Evolutionary conservation across 1,284 basidiomycete genomes (phyloP), one percentile per base, ranked within the genome.

Genomic region (Ustanciosporium gigantosporum): DNA sequence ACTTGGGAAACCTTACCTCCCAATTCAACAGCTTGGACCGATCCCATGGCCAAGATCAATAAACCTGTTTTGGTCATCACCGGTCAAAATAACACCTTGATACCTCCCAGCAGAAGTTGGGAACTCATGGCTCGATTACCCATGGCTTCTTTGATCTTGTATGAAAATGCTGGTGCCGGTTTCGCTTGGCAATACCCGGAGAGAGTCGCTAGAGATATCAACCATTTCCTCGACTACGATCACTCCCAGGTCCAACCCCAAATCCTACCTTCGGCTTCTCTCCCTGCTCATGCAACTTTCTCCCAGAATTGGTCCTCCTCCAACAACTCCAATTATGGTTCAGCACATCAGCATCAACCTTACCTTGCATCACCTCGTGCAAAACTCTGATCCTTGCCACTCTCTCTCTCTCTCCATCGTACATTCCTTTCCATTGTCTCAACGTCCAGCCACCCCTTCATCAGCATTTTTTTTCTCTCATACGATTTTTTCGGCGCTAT

Each of bases 171-270:
- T 6, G 49, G 56, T 13, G 49, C 56, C 3, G 56, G 56, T 2
- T 59, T 59, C 38, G 50, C 50, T 36, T 59, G 41, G 45, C 56
- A 59, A 22, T 59, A 59, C 22, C 49, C 56, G 1, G 49, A 59
- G 34, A 48, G 56, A 9, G 56, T 52, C 1, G 56, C 56, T 11
- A 44, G 34, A 17, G 56, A 59, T 24, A 59, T 59, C 42, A 59
- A 59, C 31, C 25, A 48, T 31, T 59, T 52, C n/a, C 39, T 59
- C 31, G 49, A 59, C 36, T 27, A 25, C 14, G 56, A 59, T 17
- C 56, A 59, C 25, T 48, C 56, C 20, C 22, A 45, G 15, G 38
- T 59, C 14, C 41, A 59, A 20, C 38, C 56, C 2, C 56, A 59
- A 31, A 9, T 52, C 13, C 25, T 59, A 27, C 56, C 56, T 11